These are phyloP conservation scores for Aspergillus thermomutatus DNA, from an alignment of 2,329 filamentous ascomycete genomes.

Conservation along the genomic window DNA sequence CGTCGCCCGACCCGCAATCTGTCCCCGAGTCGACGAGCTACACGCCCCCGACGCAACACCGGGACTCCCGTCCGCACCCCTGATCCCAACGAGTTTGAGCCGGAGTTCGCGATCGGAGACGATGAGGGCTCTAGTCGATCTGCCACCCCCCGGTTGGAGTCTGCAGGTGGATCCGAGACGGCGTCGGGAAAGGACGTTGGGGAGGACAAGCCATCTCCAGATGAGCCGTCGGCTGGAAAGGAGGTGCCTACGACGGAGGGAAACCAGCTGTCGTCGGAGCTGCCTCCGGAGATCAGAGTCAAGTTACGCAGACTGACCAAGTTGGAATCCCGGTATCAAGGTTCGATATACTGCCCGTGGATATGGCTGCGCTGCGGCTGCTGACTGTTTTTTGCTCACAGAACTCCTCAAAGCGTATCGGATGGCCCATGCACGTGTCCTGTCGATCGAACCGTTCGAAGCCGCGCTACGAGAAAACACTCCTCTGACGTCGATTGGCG, in stretches of 20 bases:
- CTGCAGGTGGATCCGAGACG: constrained; percentile 32
- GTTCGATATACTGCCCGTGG: constrained; percentile 43
- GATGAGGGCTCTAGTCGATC: constrained; percentile 65
- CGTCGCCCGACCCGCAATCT: constrained; percentile 33
- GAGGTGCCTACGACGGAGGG: constrained; percentile 20
- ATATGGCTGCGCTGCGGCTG: background rate
- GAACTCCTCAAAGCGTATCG: constrained; percentile 90
- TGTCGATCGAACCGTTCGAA: constrained; percentile 90
- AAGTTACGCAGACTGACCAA: constrained; percentile 86
- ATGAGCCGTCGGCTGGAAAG: constrained; percentile 17
- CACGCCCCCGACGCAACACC: constrained; percentile 34
- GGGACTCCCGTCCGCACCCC: constrained; percentile 55
- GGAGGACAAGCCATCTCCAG: constrained; percentile 19
- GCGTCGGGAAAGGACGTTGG: constrained; percentile 19
- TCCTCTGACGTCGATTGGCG: constrained; percentile 80
- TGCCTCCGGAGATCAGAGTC: constrained; percentile 70
- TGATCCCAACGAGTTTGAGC: constrained; percentile 84
- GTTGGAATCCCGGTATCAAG: constrained; percentile 80
- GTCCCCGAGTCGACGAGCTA: constrained; percentile 26
- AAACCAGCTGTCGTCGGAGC: constrained; percentile 45
- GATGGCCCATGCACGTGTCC: constrained; percentile 80
- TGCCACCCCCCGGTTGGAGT: constrained; percentile 55
- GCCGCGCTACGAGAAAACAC: constrained; percentile 87
- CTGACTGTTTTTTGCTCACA: constrained; percentile 32
- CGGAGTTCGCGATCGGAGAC: constrained; percentile 82